Evolutionary conservation across 148 eudicot genomes (phyloP).

Genomic region (Suaeda aralocaspica): DNA sequence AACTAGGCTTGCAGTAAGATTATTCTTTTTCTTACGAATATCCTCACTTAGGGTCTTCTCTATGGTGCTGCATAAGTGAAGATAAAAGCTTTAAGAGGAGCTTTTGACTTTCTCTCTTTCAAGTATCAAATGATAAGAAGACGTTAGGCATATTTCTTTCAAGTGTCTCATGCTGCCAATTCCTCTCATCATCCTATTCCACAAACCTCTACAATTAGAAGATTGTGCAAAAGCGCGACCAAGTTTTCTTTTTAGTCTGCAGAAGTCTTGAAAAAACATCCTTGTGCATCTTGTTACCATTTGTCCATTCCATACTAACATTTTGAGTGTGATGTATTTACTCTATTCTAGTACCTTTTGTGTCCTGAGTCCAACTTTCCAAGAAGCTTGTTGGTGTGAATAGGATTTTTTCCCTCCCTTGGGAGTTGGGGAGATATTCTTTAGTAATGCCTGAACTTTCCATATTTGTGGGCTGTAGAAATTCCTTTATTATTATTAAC

Average conservation of each 20-base stretch:
- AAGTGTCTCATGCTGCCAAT: neutral
- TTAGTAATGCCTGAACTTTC: neutral
- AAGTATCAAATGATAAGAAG: too few relatives aligned
- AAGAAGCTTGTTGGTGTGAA: neutral
- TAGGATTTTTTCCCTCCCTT: neutral
- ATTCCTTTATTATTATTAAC: too few relatives aligned
- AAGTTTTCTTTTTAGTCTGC: neutral
- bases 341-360: neutral
- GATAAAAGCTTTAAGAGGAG: too few relatives aligned
- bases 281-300: neutral
- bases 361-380: too few relatives aligned
- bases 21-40: too few relatives aligned
- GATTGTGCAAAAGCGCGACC: neutral
- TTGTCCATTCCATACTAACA: neutral
- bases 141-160: too few relatives aligned
- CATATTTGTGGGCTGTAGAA: neutral
- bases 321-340: neutral
- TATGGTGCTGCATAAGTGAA: too few relatives aligned
- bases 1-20: too few relatives aligned
- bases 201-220: neutral
- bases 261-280: neutral
- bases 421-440: too few relatives aligned
- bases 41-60: too few relatives aligned
- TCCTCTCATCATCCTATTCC: too few relatives aligned
- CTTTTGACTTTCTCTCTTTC: too few relatives aligned